Evolutionary conservation across 1,139 yeast species (phyloP).

Genomic region (Kodamaea sp.): DNA sequence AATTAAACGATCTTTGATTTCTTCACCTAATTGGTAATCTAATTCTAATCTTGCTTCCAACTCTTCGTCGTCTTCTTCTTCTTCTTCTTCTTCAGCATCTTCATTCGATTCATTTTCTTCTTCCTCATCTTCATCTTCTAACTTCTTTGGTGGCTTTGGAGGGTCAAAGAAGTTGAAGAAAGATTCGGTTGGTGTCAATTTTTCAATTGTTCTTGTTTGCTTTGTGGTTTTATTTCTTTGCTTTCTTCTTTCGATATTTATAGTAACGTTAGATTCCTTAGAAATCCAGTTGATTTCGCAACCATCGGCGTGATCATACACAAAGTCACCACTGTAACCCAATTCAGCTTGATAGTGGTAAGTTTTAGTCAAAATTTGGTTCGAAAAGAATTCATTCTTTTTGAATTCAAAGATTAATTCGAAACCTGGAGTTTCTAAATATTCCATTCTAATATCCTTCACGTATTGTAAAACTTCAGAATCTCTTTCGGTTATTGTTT

Average conservation of each 20-base stretch:
- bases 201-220: conserved; percentile 94
- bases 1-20: conserved; percentile 88
- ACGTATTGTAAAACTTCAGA: conserved; percentile 73
- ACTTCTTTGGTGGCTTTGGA: conserved; percentile 66
- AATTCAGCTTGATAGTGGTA: conserved; percentile 93
- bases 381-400: conserved; percentile 75
- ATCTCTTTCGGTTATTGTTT: conserved; percentile 87
- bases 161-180: conserved; percentile 96
- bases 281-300: conserved; percentile 79
- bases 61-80: conserved; percentile 67
- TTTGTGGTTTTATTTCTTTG: conserved; percentile 97
- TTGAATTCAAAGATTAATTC: conserved; percentile 77
- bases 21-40: conserved; percentile 96
- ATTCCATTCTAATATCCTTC: conserved; percentile 73
- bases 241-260: conserved; percentile 87
- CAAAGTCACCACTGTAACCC: conserved; percentile 93
- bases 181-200: conserved; percentile 87
- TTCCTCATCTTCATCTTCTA: conserved; percentile 44
- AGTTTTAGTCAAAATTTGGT: conserved; percentile 70
- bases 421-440: conserved; percentile 87
- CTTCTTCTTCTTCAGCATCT: conserved; percentile 39
- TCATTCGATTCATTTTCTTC: conserved; percentile 33
- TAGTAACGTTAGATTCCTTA: conserved; percentile 79
- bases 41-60: conserved; percentile 82
- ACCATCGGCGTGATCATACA: conserved; percentile 96